Evolutionary conservation across 768 basidiomycete genomes (phyloP).

Genomic region (Mycena olivaceomarginata): DNA sequence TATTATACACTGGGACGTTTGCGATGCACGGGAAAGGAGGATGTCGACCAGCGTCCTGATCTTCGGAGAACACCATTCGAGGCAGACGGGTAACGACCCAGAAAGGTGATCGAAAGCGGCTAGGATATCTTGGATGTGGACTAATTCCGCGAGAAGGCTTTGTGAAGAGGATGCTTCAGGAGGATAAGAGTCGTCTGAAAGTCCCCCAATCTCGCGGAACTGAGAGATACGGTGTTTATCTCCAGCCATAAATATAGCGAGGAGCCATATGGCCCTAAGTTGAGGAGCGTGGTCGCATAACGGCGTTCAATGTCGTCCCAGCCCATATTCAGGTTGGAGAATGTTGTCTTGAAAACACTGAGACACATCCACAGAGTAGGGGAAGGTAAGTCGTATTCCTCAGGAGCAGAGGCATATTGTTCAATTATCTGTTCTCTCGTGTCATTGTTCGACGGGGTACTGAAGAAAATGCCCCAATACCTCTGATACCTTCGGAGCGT

Average conservation of each 20-base stretch:
- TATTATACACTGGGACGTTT: constrained; percentile 86
- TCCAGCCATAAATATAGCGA: constrained; percentile 83
- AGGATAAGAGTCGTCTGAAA: constrained; percentile 36
- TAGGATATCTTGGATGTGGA: constrained; percentile 60
- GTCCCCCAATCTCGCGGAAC: constrained; percentile 50
- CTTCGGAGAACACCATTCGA: constrained; percentile 87
- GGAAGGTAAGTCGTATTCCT: constrained; percentile 73
- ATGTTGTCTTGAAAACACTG: constrained; percentile 55
- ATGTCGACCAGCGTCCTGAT: constrained; percentile 77
- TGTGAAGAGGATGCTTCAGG: constrained; percentile 24
- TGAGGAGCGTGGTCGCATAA: constrained; percentile 75
- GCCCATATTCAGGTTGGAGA: constrained; percentile 64
- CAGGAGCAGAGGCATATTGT: constrained; percentile 72
- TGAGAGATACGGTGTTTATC: constrained; percentile 68
- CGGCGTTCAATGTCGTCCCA: constrained; percentile 78
- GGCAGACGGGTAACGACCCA: constrained; percentile 59
- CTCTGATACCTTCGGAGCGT: constrained; percentile 82
- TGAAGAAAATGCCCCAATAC: constrained; percentile 52
- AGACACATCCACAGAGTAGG: constrained; percentile 75
- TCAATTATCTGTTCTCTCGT: constrained; percentile 69
- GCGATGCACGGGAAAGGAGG: constrained; percentile 71
- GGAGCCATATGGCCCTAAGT: constrained; percentile 85
- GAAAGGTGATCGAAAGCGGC: constrained; percentile 63
- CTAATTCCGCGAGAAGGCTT: constrained; percentile 60
- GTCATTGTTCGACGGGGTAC: constrained; percentile 12